Evolutionary conservation across 441 rosid species (phyloP).

Genomic region (Gossypium davidsonii): DNA sequence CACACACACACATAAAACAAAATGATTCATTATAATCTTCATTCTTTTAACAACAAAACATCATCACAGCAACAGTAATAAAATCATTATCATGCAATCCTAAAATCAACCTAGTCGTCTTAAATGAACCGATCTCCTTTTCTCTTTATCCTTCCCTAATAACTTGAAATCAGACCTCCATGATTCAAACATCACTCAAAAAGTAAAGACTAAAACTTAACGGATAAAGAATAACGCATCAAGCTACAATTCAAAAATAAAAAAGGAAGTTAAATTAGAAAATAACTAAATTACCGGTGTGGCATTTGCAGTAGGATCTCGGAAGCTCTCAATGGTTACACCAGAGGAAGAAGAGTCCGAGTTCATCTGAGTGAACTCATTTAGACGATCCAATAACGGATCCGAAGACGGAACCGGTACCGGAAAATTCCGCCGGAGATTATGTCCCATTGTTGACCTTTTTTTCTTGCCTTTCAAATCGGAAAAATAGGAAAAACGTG

Average conservation of each 20-base stretch:
- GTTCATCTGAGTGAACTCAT: conserved; percentile 29
- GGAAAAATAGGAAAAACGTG: not conserved
- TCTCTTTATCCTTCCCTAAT: not conserved
- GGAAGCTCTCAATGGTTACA: conserved; percentile 31
- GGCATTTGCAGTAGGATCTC: conserved; percentile 16
- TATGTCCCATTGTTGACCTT: conserved; percentile 18
- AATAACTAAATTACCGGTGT: conserved; percentile 25
- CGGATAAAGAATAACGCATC: not conserved
- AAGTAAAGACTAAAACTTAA: not conserved
- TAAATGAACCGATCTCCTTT: not conserved
- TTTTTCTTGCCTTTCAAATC: not conserved
- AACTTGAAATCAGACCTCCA: not conserved
- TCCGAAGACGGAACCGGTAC: conserved; percentile 27
- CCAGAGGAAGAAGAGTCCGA: conserved; percentile 48
- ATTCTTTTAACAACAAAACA: not conserved
- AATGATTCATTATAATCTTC: not conserved
- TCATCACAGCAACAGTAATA: not conserved
- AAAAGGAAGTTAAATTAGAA: not conserved
- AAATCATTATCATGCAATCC: not conserved
- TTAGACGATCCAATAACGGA: conserved; percentile 20
- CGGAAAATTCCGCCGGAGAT: conserved; percentile 18
- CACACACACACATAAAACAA: not conserved
- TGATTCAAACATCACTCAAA: not conserved
- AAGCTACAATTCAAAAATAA: not conserved
- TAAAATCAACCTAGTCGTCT: not conserved